Conservation (phyloP, 2,329 filamentous ascomycete genomes). For the Ophiosphaerella herpotricha region DNA sequence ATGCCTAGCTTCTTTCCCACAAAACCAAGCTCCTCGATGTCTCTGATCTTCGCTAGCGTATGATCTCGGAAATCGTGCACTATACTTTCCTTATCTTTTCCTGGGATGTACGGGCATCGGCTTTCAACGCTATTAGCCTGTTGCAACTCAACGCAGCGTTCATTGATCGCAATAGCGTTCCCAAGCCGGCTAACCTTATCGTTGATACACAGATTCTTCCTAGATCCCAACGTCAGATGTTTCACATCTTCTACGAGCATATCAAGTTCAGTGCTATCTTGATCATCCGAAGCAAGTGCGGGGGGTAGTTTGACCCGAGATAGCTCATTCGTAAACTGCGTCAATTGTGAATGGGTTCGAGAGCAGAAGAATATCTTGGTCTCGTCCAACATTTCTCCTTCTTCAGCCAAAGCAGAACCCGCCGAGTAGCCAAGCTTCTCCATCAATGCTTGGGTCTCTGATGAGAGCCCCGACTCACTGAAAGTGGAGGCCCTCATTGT, state of each 20-base stretch:
- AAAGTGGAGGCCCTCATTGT: constrained; percentile 22
- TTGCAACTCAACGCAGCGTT: constrained; percentile 88
- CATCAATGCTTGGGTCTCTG: constrained; percentile 75
- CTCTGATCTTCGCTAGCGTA: constrained; percentile 79
- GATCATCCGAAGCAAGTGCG: constrained; percentile 55
- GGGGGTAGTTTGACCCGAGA: constrained; percentile 77
- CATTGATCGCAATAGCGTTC: constrained; percentile 81
- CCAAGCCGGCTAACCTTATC: constrained; percentile 73
- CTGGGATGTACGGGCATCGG: constrained; percentile 77
- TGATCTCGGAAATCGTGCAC: constrained; percentile 85
- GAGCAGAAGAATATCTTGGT: constrained; percentile 92
- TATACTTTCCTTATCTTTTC: constrained; percentile 72
- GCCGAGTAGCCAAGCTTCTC: constrained; percentile 56
- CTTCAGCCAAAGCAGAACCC: constrained; percentile 49
- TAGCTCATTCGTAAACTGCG: constrained; percentile 84
- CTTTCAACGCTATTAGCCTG: constrained; percentile 67
- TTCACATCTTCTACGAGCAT: constrained; percentile 68
- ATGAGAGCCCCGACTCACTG: constrained; percentile 62
- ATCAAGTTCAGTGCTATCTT: constrained; percentile 15
- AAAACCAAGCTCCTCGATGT: constrained; percentile 87
- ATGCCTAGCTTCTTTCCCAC: constrained; percentile 79
- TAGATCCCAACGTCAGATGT: constrained; percentile 80
- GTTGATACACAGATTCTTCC: constrained; percentile 91
- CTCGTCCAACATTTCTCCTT: constrained; percentile 62
- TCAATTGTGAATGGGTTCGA: constrained; percentile 87